Evolutionary conservation across 164 flowering plant genomes (phyloP), one percentile per base, ranked within the genome.

Genomic region (Umbellularia californica): DNA sequence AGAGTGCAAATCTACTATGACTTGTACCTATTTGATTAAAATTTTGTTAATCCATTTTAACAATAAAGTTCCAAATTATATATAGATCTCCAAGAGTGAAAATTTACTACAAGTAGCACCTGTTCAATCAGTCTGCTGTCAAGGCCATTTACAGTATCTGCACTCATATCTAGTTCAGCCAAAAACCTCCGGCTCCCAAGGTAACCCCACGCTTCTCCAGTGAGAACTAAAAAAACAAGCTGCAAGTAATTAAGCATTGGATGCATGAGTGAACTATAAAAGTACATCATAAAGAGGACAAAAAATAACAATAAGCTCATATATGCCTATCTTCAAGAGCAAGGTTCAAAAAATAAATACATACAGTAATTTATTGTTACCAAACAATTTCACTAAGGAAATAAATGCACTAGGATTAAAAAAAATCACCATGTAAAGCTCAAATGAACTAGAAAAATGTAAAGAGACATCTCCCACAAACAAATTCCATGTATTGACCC

Each of bases 121-220:
- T 65, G 80, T 69, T 92, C 95, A 79, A 95, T 83, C 76, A 84
- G 80, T 65, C 88, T 71, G 78, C 77, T 68, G 78, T 89, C 82
- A 70, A 95, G 91, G 66, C 97, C 98, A 74, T 23, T 50, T 70
- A 89, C 87, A 79, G 81, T 81, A 77, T 93, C 96, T 2, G 95
- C 79, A 15, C 84, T 85, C 77, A 81, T 74, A 80, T 92, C 94
- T 58, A 91, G 86, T 81, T 95, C 99, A 79, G 76, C 84, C 58
- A 93, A 78, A 77, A 95, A 90, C 78, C 99, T 87, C 79, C 98
- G 79, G 87, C 98, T 95, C 70, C 99, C 99, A 78, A 95, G 93
- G 84, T 92, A 95, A 72, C 99, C 98, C 98, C 99, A 92, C 14
- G 98, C 81, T 82, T 95, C 99, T 62, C 99, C 99, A 72, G 97